These are phyloP conservation scores for Aureobasidium musti DNA, from an alignment of 2,329 filamentous ascomycete genomes.

Conservation along the genomic window DNA sequence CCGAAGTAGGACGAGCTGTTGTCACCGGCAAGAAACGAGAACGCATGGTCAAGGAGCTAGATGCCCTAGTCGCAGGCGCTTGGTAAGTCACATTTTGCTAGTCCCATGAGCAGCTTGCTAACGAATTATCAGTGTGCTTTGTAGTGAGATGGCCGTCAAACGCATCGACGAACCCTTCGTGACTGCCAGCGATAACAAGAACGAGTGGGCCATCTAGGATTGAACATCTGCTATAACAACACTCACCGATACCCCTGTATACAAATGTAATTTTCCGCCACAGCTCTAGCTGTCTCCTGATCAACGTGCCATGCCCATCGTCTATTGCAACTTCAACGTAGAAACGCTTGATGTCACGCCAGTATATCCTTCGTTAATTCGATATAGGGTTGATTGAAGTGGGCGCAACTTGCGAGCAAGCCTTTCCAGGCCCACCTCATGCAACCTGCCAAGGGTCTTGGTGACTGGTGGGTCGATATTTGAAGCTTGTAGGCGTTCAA, in stretches of 20 bases:
- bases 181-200: slow-evolving; percentile 66
- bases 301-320: background rate
- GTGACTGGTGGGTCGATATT: slow-evolving; percentile 2
- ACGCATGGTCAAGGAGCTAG: slow-evolving; percentile 81
- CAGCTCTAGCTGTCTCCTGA: background rate
- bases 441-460: slow-evolving; percentile 6
- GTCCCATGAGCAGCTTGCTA: background rate
- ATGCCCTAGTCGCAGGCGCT: slow-evolving; percentile 84
- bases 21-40: slow-evolving; percentile 71
- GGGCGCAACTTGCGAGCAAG: background rate
- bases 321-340: background rate
- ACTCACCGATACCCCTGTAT: slow-evolving; percentile 24
- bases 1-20: slow-evolving; percentile 72
- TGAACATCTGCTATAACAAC: background rate
- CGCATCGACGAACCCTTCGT: slow-evolving; percentile 93
- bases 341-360: background rate
- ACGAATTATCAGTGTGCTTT: slow-evolving; percentile 68
- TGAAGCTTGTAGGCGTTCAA: background rate
- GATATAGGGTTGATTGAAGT: background rate
- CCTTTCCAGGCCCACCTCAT: background rate
- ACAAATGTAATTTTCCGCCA: background rate
- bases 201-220: slow-evolving; percentile 70
- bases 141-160: slow-evolving; percentile 92
- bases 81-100: slow-evolving; percentile 62
- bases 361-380: background rate